Evolutionary conservation across 2,329 filamentous ascomycete genomes (phyloP).

Genomic region (Berkeleyomyces rouxiae): DNA sequence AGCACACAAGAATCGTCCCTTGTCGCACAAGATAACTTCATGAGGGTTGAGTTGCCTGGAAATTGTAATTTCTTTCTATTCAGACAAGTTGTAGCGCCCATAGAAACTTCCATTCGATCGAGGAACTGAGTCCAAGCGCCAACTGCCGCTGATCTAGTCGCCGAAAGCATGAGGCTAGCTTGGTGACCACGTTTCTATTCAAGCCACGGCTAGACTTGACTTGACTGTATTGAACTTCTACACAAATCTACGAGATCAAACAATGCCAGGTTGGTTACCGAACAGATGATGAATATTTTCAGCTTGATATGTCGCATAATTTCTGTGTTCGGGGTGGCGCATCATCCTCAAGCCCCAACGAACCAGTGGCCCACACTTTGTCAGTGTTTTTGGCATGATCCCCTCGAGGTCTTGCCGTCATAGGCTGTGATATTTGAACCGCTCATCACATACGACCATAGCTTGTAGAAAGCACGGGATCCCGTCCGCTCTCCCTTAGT

Average conservation of each 20-base stretch:
- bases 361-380: too few relatives aligned
- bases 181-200: not conserved
- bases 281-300: not conserved
- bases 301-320: not conserved
- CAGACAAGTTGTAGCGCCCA: not conserved
- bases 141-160: not conserved
- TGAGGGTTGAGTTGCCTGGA: not conserved
- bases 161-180: not conserved
- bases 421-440: not conserved
- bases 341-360: not conserved
- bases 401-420: not conserved
- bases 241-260: not conserved
- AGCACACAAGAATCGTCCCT: not conserved
- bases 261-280: not conserved
- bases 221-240: not conserved
- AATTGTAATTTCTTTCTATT: not conserved
- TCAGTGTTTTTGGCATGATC: too few relatives aligned
- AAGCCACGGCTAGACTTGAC: not conserved
- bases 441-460: conserved; percentile 6
- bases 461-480: conserved; percentile 9
- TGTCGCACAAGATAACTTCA: not conserved
- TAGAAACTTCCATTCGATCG: too few relatives aligned
- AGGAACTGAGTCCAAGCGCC: too few relatives aligned
- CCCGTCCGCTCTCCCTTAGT: conserved; percentile 6
- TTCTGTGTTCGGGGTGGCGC: not conserved